phyloP scores from a whole-genome alignment of 768 basidiomycete species.

The Neoboletus brunneissimus region DNA sequence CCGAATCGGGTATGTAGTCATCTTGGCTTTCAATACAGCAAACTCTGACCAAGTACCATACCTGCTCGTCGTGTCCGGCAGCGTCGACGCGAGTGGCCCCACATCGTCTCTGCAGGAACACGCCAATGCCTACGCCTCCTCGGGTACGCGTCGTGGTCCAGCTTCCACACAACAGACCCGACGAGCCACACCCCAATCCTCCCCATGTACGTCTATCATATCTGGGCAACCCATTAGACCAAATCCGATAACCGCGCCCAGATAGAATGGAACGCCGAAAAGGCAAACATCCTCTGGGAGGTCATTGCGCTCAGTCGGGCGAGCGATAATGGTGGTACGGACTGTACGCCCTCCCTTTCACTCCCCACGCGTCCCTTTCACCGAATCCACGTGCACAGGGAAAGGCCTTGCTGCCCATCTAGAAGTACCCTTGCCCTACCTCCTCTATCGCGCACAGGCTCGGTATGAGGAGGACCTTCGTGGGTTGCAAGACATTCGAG shows the following conservation, averaged over 20 bases:
- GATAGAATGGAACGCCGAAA: conserved; percentile 85
- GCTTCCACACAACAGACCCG: conserved; percentile 75
- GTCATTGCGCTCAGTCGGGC: conserved; percentile 77
- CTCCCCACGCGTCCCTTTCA: not conserved
- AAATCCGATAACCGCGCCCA: conserved; percentile 29
- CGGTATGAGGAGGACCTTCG: conserved; percentile 84
- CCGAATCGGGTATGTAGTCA: conserved; percentile 13
- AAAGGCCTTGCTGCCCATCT: conserved; percentile 79
- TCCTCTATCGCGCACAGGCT: conserved; percentile 79
- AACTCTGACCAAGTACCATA: not conserved
- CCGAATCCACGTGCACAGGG: conserved; percentile 46
- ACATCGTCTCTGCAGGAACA: not conserved
- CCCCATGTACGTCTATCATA: conserved; percentile 51
- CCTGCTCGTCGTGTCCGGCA: not conserved
- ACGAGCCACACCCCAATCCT: conserved; percentile 63
- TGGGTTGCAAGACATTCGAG: conserved; percentile 69
- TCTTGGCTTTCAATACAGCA: not conserved
- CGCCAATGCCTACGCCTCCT: conserved; percentile 26
- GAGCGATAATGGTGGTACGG: conserved; percentile 68
- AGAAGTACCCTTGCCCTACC: conserved; percentile 78
- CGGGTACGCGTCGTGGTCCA: conserved; percentile 72
- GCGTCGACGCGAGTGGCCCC: not conserved
- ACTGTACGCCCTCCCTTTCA: conserved; percentile 54
- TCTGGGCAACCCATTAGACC: conserved; percentile 5
- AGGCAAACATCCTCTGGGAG: conserved; percentile 85